Base-by-base conservation (phyloP, 331 rosid genomes). In the Acacia pycnantha region DNA sequence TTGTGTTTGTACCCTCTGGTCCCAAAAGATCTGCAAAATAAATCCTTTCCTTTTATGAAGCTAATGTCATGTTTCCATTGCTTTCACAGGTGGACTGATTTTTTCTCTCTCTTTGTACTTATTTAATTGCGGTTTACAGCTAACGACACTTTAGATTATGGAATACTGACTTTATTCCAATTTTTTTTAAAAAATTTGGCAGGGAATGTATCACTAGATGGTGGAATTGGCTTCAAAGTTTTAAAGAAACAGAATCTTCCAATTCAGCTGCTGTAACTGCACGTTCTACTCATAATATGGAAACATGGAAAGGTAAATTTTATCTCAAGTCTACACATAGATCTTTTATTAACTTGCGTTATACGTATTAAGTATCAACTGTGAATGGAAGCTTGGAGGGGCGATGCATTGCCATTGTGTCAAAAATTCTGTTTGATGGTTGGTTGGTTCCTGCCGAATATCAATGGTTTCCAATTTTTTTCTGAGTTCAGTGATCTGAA, bases 41-140 rank as follows among this genome's bases (percentile, higher is more conserved):
- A 81, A 53, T 85, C 29, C 19, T 82, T 86, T 83, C 95, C 94
- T 59, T 94, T 90, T 76, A 92, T 90, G 97, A 94, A 94, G 88
- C 84, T 94, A 77, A 90, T 92, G 98, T 94, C 98, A 66, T 94
- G 98, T 81, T 92, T 94, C 82, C 98, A 94, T 82, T 94, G 98
- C 84, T 92, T 92, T 79, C 97, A 92, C 88, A 86, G 97, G 98
- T 90, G 59, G 59, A 13, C 14, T 48, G 56, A 47, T 74, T 70
- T 29, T 54, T 48, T 54, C 33, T 33, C 4, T 27, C 64, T 22
- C 59, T 35, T 18, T 76, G 7, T 77, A 74, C 59, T 31, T 27
- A 33, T 10, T 84, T 62, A 64, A 70, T 68, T 62, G 67, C 40
- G 19, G 51, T 37, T 74, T 59, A 27, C 56, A 69, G 33, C 37